Conservation (phyloP, 345 rosid species). For the Cardiospermum halicacabum region DNA sequence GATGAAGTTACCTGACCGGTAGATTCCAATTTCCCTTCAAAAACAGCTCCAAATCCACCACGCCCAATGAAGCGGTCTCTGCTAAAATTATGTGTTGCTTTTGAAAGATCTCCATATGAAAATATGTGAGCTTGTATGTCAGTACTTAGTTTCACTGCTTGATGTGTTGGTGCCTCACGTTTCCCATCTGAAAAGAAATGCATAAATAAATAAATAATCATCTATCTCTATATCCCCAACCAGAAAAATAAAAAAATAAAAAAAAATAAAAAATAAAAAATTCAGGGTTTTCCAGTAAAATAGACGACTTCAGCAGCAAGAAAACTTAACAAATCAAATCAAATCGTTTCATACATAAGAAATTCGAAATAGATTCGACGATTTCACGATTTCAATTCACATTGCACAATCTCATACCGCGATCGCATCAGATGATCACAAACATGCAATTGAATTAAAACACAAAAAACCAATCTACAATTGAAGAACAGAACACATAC, state of each 20-base stretch:
- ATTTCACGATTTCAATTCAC: too few species aligned
- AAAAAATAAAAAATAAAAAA: not conserved
- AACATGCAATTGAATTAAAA: not conserved
- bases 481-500: conserved; percentile 6
- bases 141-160: not conserved
- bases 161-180: conserved; percentile 13
- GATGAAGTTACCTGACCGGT: conserved; percentile 48
- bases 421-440: not conserved
- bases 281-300: too few species aligned
- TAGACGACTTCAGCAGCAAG: too few species aligned
- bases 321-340: too few species aligned
- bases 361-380: too few species aligned
- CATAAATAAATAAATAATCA: not conserved
- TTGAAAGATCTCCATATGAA: conserved; percentile 55
- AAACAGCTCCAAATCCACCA: conserved; percentile 85
- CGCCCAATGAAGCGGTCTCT: conserved; percentile 48
- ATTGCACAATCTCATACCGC: not conserved
- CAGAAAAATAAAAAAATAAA: not conserved
- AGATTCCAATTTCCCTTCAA: conserved; percentile 38
- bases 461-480: not conserved
- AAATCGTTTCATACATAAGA: too few species aligned
- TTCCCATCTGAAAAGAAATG: conserved; percentile 14
- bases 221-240: not conserved
- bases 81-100: conserved; percentile 50
- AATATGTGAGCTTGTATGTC: conserved; percentile 21